Base-by-base conservation (phyloP, 768 basidiomycete species). In the Amanita inopinata region DNA sequence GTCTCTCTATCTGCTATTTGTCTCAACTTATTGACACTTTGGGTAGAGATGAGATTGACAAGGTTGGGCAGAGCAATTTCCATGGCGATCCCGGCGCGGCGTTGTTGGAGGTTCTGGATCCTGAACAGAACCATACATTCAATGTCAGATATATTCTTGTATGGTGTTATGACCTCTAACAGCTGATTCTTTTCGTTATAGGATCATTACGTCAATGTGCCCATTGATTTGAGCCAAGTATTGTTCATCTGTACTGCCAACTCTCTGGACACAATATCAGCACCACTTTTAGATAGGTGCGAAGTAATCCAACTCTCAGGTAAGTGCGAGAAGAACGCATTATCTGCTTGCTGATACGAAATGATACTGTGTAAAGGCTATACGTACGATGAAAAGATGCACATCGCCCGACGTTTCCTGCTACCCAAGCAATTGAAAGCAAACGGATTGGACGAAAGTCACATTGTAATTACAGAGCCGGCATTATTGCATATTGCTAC, bases 171-270 rank as follows among this genome's bases (percentile, higher is more conserved):
- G 12, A 20, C 37, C 19, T 31, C 14, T 36, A 20, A 43, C 15
- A 6, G 43, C 27, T 34, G 19, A 40, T 40, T 5, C 45, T 30
- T 5, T 34, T 0, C 28, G 14, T 3, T 57, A 22, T 53, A 88
- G 77, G 92, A 96, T 59, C 92, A 96, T 62, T 94, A 90, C 54
- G 74, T 92, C 56, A 89, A 91, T 47, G 80, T 87, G 7, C 88
- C 89, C 1, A 74, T 93, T 40, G 88, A 93, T 52, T 72, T 94
- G 38, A 84, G 82, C 42, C 88, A 87, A 55, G 79, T 93, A 10
- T 67, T 94, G 14, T 94, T 96, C 61, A 85, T 96, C 48, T 93
- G 90, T 51, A 94, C 93, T 0, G 86, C 91, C 24, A 96, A 96
- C 57, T 73, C 81, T 0, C 74, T 93, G 8, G 88, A 92, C 28